Base-by-base conservation (phyloP, 352 stramenopile genomes). In the Phytophthora fragariaefolia region DNA sequence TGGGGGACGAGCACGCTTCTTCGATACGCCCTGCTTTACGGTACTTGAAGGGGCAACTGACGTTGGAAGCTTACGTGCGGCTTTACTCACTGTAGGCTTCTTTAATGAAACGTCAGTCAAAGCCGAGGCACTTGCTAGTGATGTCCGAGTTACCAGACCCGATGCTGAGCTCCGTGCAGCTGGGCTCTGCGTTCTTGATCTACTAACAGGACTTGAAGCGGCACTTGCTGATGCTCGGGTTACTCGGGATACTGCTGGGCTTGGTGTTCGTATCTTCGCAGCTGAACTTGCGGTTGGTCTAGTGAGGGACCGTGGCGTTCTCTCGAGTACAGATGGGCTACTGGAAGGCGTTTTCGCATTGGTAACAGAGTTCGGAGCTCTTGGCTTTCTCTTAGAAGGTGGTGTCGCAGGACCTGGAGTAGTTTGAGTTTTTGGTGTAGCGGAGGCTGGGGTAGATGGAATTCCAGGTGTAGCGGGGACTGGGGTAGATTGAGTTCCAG, bases 251-350 rank as follows among this genome's bases (percentile, higher is more conserved):
- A 58, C 56, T 47, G 66, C 47, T 34, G 71, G 58, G 36, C 60
- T 74, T 46, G 51, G 47, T n/a, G 48, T 60, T 32, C 60, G 56
- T 23, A 23, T 40, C 45, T 78, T 78, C 12, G 66, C 71, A 54
- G 61, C 59, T 10, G 70, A 77, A 34, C 65, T 77, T 49, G 62
- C 70, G n/a, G 70, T 77, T 6, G 70, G 20, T 18, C 55, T 59
- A 23, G 59, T 72, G n/a, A 74, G 1, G 7, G 65, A 74, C 8
- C 53, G 56, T 42, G 54, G 27, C 17, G 53, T 64, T 13, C 42
- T 36, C 50, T 63, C 55, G n/a, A 58, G 42, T 34, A 68, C 17
- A 7, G 59, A 59, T 23, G 66, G 55, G 17, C 56, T 66, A 27
- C 52, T 60, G 42, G 23, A 26, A 13, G 52, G 61, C 7, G 56